These are phyloP conservation scores for Aspergillus baeticus DNA, from an alignment of 495 filamentous ascomycete genomes.

Conservation along the genomic window DNA sequence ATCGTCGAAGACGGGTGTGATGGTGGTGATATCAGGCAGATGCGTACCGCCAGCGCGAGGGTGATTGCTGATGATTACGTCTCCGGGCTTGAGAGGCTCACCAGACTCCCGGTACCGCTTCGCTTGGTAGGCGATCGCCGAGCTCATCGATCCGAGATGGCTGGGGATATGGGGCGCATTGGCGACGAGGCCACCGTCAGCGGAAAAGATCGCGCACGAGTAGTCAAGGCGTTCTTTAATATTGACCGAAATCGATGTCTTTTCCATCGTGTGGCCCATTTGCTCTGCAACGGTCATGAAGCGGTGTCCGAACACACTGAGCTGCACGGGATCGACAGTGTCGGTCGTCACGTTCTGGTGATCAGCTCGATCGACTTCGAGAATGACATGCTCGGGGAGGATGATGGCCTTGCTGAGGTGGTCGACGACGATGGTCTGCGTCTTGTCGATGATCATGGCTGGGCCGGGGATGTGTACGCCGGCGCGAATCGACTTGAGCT, in stretches of 20 bases:
- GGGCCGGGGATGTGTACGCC: conserved; percentile 75
- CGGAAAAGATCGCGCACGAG: conserved; percentile 85
- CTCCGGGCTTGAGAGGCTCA: conserved; percentile 73
- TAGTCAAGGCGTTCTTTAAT: conserved; percentile 92
- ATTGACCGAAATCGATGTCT: conserved; percentile 89
- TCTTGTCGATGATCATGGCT: conserved; percentile 86
- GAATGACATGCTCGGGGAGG: conserved; percentile 70
- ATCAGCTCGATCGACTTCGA: conserved; percentile 64
- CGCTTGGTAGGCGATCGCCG: conserved; percentile 80
- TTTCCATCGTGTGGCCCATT: conserved; percentile 86
- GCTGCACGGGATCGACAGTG: conserved; percentile 69
- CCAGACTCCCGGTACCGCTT: conserved; percentile 71
- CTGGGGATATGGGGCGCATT: conserved; percentile 89
- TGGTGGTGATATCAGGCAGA: conserved; percentile 86
- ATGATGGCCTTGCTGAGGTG: conserved; percentile 56
- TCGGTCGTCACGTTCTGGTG: conserved; percentile 56
- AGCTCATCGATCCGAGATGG: conserved; percentile 87
- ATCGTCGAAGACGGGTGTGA: conserved; percentile 78
- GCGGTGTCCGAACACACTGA: conserved; percentile 85
- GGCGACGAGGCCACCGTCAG: conserved; percentile 76
- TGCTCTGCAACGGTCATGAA: conserved; percentile 97
- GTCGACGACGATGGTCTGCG: conserved; percentile 88
- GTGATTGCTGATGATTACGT: conserved; percentile 93
- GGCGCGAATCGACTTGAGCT: conserved; percentile 64
- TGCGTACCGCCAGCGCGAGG: conserved; percentile 87